Evolutionary conservation across 1,284 basidiomycete genomes (phyloP).

Genomic region (Leccinum laetum): DNA sequence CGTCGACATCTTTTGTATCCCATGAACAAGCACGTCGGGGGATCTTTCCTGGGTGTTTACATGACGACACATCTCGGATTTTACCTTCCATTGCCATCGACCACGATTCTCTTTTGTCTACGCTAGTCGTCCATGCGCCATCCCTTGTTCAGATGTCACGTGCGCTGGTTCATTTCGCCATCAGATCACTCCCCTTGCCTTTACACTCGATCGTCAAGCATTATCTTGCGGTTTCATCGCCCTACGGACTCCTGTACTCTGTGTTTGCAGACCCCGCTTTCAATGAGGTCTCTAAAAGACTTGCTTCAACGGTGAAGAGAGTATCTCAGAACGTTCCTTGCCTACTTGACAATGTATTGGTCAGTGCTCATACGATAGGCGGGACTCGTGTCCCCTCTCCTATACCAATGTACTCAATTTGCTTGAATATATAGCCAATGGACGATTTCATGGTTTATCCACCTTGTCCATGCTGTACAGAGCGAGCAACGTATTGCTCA

Average conservation of each 20-base stretch:
- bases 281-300: conserved; percentile 8
- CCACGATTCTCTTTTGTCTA: conserved; percentile 49
- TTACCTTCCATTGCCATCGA: conserved; percentile 38
- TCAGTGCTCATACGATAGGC: conserved; percentile 26
- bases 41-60: conserved; percentile 9
- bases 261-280: conserved; percentile 24
- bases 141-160: conserved; percentile 24
- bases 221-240: conserved; percentile 24
- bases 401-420: conserved; percentile 31
- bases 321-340: conserved; percentile 7
- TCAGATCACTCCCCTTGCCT: conserved; percentile 38
- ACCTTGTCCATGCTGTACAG: conserved; percentile 32
- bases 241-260: conserved; percentile 15
- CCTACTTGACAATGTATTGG: conserved; percentile 22
- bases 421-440: conserved; percentile 37
- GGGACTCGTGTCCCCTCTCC: conserved; percentile 15
- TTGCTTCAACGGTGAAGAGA: conserved; percentile 18
- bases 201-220: conserved; percentile 39
- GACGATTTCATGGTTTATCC: conserved; percentile 40
- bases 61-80: neutral
- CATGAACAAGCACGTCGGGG: conserved; percentile 33
- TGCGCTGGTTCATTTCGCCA: conserved; percentile 42
- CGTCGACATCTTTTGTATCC: conserved; percentile 12
- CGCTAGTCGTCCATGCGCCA: conserved; percentile 40
- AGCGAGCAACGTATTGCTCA: conserved; percentile 17